Conservation (phyloP, 441 rosid species). For the Euphorbia schlechtendalii region DNA sequence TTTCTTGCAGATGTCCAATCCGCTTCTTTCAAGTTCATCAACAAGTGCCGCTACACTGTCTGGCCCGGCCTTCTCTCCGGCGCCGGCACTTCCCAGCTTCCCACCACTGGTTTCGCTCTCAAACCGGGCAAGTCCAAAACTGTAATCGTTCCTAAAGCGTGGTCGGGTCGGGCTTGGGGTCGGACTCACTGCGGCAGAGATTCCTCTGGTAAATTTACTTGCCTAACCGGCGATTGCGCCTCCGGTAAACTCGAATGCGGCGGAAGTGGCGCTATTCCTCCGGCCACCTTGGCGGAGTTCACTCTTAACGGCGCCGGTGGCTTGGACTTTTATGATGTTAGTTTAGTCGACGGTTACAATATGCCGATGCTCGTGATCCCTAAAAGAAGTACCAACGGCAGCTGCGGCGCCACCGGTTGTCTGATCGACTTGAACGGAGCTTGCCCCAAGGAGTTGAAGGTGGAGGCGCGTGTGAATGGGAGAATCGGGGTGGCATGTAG, state of each 20-base stretch:
- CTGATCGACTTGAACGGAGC: constrained; percentile 63
- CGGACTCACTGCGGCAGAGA: constrained; percentile 43
- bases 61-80: constrained; percentile 93
- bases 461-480: constrained; percentile 26
- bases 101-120: constrained; percentile 76
- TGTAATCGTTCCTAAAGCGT: constrained; percentile 39
- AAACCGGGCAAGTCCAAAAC: constrained; percentile 44
- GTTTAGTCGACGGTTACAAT: constrained; percentile 79
- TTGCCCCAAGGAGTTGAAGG: constrained; percentile 50
- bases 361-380: constrained; percentile 64
- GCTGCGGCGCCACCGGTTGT: constrained; percentile 77
- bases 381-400: constrained; percentile 35
- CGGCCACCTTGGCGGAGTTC: constrained; percentile 81
- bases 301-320: constrained; percentile 64
- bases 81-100: constrained; percentile 49
- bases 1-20: constrained; percentile 34
- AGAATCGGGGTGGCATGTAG: constrained; percentile 43
- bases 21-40: constrained; percentile 59
- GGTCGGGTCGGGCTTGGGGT: constrained; percentile 85
- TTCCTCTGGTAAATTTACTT: constrained; percentile 40
- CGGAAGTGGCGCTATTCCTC: constrained; percentile 63
- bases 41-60: constrained; percentile 60
- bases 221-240: constrained; percentile 66
- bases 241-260: constrained; percentile 53
- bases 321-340: constrained; percentile 72